Conservation (phyloP, 176 grass and related monocot species). For the Chrysopogon serrulatus region DNA sequence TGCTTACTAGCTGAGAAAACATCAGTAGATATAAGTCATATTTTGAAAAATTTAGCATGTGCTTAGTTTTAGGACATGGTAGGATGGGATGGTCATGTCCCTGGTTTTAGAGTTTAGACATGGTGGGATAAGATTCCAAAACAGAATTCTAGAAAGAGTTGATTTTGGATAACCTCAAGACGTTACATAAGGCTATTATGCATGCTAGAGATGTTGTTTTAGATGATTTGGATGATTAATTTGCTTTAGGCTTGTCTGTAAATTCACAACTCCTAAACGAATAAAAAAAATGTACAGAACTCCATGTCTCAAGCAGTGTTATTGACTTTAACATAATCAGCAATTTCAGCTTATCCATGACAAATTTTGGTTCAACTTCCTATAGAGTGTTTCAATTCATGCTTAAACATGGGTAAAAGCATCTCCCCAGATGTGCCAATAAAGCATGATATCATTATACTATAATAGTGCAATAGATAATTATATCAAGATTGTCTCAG, state of each 20-base stretch:
- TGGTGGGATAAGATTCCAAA: not conserved
- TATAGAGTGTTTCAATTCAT: not conserved
- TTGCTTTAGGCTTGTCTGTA: not conserved
- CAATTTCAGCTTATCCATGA: conserved; percentile 3
- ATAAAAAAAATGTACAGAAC: not conserved
- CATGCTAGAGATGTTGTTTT: not conserved
- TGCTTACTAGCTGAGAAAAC: not conserved
- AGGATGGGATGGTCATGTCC: not conserved
- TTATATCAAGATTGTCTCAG: conserved; percentile 9
- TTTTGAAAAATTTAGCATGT: not conserved
- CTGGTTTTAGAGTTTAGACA: not conserved
- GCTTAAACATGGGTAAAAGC: not conserved
- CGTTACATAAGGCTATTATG: not conserved
- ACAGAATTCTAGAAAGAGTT: not conserved
- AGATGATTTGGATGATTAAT: not conserved
- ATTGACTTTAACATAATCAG: not conserved
- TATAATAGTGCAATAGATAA: not conserved
- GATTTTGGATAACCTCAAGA: not conserved
- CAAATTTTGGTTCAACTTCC: not conserved
- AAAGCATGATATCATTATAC: not conserved
- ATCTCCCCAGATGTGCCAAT: not conserved
- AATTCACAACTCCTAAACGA: not conserved
- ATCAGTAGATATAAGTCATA: not conserved
- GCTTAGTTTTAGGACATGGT: not conserved
- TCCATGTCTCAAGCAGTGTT: not conserved